Evolutionary conservation across 768 basidiomycete species (phyloP), one percentile per base, ranked within the genome.

Genomic region (Boletus tylopilopsis): DNA sequence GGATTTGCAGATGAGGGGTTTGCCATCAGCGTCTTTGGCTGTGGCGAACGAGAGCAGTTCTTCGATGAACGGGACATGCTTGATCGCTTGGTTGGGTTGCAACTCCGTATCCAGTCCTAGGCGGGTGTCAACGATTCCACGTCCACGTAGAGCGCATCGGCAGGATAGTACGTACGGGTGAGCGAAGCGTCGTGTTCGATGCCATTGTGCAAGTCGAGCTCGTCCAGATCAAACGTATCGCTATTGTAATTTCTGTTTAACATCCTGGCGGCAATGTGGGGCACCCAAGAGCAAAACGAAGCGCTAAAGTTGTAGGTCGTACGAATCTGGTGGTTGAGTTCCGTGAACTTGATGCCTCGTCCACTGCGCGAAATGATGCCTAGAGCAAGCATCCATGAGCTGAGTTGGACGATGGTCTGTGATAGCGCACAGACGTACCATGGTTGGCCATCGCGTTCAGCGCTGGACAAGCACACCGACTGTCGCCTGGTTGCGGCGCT

Each of bases 381-480:
- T 71, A 35, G 2, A 30, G 23, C 5, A 1, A 9, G 6, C 9
- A n/a, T 24, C 11, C 24, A 15, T 36, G 22, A 19, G 3, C 25
- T 5, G 16, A 15, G n/a, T 11, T 13, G 12, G 13, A 13, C 2
- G 12, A 29, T 4, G 23, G 6, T 12, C 25, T n/a, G 15, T 23
- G 25, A 23, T 2, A 2, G 13, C n/a, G 27, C n/a, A 18, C 15
- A 16, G 36, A 55, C 58, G n/a, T 34, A 89, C 89, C 90, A 52
- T 91, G 89, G 62, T 91, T 91, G 7, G 89, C 87, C 79, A 92
- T 72, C 0, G 86, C 84, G 56, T 92, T 91, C 50, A 91, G 63
- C 12, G 78, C 87, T 1, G 88, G 88, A 55, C 88, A 90, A 1
- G 82, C 78, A 53, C 79, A 79, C 3, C 89, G 73, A 58, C 87